phyloP scores from a whole-genome alignment of 2,329 filamentous ascomycete genomes.

The Trichoderma sp. region DNA sequence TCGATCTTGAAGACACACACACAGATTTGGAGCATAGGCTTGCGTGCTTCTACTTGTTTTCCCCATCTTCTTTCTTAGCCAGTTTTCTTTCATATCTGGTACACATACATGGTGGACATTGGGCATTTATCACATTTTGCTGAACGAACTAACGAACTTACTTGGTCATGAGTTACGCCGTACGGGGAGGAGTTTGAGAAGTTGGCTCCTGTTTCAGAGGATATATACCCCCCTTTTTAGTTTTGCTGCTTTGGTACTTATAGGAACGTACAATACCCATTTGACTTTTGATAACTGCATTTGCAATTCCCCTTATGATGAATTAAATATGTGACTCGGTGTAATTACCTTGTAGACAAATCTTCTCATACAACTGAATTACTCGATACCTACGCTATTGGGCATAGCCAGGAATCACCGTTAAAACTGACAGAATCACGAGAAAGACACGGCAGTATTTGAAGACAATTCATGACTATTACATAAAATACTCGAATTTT shows the following conservation, averaged over 20 bases:
- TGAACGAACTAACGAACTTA: background rate
- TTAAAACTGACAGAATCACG: background rate
- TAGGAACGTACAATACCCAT: slow-evolving; percentile 6
- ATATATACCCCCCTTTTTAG: background rate
- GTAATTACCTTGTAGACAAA: too few species aligned
- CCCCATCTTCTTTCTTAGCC: background rate
- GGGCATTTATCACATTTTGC: background rate
- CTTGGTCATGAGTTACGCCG: background rate
- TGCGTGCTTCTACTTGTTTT: background rate
- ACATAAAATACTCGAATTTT: slow-evolving; percentile 5
- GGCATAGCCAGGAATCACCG: background rate
- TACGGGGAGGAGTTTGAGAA: background rate
- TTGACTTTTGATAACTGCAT: background rate
- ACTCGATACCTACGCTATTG: background rate
- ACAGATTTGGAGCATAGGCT: background rate
- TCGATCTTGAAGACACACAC: too few species aligned
- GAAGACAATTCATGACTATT: slow-evolving; percentile 6
- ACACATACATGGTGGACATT: background rate
- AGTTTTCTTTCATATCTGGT: background rate
- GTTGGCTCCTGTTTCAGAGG: background rate
- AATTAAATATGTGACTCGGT: background rate
- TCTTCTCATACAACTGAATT: background rate
- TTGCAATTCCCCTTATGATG: background rate
- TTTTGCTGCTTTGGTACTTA: background rate
- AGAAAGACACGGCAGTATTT: background rate